Base-by-base conservation (phyloP, 1,284 basidiomycete species). In the Boletus sp. region DNA sequence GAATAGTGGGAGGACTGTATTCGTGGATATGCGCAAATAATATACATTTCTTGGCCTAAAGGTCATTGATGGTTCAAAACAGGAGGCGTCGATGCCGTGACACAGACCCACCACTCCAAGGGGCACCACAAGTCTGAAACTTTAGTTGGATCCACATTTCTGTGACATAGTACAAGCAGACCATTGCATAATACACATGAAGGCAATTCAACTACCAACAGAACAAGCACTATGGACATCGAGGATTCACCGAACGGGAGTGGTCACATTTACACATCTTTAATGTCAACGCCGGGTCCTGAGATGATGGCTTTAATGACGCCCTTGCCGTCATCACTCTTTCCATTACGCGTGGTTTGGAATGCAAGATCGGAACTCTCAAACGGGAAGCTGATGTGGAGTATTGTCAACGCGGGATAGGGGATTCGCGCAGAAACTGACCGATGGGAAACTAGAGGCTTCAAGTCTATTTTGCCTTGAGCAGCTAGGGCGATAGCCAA, bases 401-500 rank as follows among this genome's bases (percentile, higher is more conserved):
- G 5, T 37, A 16, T 33, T 17, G 41, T 43, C 32, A 55, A 45
- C 14, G 25, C n/a, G 25, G 32, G 30, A 20, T 17, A 17, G 20
- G 26, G 14, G 29, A 19, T 42, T 29, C 19, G 26, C 7, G 27
- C 16, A 41, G 29, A 41, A 56, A 65, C 69, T 60, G 65, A 86
- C 82, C 91, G 77, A 65, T 94, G 91, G 6, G 93, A 92, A 44
- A 96, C 88, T 33, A 97, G 76, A 12, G 91, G 86, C 69, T 89
- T 93, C 55, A 96, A 75, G 69, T 95, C 76, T 61, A 96, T 80
- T 63, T 86, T 84, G 39, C 90, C 90, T 51, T 78, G 78, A 10
- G 84, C 72, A 29, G 87, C 88, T 33, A 96, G 78, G 17, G 88
- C 78, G 58, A 95, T 88, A 16, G 91, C 91, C 57, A 91, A 78